A percentile compares a stretch with the other conserved stretches of the same genome.
Evolutionary conservation across 306 rosid species (phyloP).

Genomic region (Luffa acutangula): DNA sequence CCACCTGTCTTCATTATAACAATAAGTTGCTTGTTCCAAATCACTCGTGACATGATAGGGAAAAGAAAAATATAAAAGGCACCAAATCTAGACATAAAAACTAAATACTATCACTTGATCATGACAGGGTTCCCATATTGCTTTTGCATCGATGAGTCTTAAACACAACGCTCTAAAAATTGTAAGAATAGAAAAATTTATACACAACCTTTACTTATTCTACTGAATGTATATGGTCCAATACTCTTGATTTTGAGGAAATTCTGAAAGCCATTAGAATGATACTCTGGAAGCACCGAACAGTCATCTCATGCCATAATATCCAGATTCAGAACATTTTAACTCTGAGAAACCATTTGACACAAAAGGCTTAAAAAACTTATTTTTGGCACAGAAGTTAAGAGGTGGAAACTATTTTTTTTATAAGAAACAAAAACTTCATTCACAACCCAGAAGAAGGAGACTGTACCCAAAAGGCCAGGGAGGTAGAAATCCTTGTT

Average conservation of each 20-base stretch:
- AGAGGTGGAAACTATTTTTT: background rate
- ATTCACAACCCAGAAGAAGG: background rate
- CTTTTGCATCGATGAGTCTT: background rate
- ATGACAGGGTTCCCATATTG: background rate
- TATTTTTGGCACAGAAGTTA: background rate
- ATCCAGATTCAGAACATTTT: background rate
- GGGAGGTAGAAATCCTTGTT: background rate
- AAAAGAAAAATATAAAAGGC: background rate
- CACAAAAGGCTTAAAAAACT: background rate
- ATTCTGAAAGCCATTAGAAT: background rate
- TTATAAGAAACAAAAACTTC: background rate
- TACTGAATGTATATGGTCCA: background rate
- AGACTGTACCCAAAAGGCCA: background rate
- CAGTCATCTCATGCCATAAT: background rate
- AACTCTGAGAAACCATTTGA: background rate
- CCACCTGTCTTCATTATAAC: slow-evolving; percentile 51
- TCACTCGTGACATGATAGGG: background rate
- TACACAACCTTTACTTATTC: background rate
- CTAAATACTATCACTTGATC: slow-evolving; percentile 1
- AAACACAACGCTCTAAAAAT: background rate
- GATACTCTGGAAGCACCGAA: background rate
- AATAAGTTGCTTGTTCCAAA: background rate
- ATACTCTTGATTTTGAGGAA: background rate
- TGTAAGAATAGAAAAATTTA: background rate
- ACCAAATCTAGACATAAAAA: background rate